Evolutionary conservation across 75 land plant genomes (phyloP), one percentile per base, ranked within the genome.

Genomic region (Cryptomeria japonica): DNA sequence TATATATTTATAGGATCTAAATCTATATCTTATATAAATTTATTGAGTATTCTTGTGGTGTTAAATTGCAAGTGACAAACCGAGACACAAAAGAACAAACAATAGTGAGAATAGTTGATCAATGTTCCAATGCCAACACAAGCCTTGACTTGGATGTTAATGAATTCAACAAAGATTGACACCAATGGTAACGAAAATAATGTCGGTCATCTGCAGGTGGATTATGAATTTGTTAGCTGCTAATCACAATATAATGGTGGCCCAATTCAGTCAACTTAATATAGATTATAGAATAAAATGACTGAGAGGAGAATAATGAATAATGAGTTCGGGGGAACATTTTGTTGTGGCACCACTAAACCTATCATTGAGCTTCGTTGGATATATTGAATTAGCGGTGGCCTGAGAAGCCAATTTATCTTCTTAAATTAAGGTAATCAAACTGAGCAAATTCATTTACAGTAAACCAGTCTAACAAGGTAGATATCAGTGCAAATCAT

Each of bases 111-210:
- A 51, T 51, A 19, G 68, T 85, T 49, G 86, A 85, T 85, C 86
- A 85, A 12, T 85, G 86, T n/a, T 7, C n/a, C n/a, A n/a, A n/a
- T n/a, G n/a, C 68, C 1, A 85, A 51, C 36, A 70, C 70, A 36
- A 70, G 86, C 0, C 68, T 85, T 2, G 86, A 85, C 36, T 22
- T 85, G 51, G 84, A 44, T 10, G 46, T 44, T 0, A 82, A 28
- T 44, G 84, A 44, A 11, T 82, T 82, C 84, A 49, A 85, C 70
- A 64, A n/a, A 85, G 42, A 85, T 85, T 32, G 70, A 85, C 86
- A 85, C 86, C 38, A 31, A 85, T 56, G 86, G 86, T 22, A 53
- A 85, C 2, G 86, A 70, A 49, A 10, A 51, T 41, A 56, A 49
- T 36, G 86, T 72, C 14, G 70, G 70, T 4, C 86, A 85, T 38